Percentiles rank a stretch among this genome's conserved stretches.
Evolutionary conservation across 495 filamentous ascomycete genomes (phyloP).

Genomic region (Xylaria telfairii): DNA sequence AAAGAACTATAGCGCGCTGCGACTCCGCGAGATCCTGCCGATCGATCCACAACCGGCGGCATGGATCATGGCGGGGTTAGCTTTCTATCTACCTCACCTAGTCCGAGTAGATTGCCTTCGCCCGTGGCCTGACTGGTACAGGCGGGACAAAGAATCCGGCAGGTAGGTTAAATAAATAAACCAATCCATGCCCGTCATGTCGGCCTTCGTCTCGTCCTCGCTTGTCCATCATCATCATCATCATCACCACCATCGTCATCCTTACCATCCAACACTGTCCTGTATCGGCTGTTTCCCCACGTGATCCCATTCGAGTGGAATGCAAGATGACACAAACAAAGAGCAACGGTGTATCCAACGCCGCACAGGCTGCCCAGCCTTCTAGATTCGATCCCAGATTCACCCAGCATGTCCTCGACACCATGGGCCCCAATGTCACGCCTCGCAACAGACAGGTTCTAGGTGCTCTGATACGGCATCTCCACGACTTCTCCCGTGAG

Average conservation of each 20-base stretch:
- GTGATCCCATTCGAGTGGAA: constrained; percentile 18
- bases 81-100: constrained; percentile 27
- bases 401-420: constrained; percentile 74
- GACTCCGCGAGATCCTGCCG: constrained; percentile 38
- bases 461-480: constrained; percentile 70
- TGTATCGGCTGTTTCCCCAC: neutral
- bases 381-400: constrained; percentile 73
- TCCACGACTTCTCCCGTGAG: constrained; percentile 85
- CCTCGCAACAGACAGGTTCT: constrained; percentile 71
- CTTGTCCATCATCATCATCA: neutral
- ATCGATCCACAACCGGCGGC: constrained; percentile 36
- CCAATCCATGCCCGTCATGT: constrained; percentile 6
- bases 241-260: neutral
- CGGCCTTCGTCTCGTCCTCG: neutral
- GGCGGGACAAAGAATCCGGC: neutral
- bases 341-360: constrained; percentile 31
- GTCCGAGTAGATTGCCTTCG: constrained; percentile 5
- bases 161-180: constrained; percentile 1
- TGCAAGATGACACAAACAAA: constrained; percentile 30
- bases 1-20: constrained; percentile 22
- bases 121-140: neutral
- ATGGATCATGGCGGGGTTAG: constrained; percentile 37
- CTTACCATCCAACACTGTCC: neutral
- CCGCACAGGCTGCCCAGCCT: constrained; percentile 35
- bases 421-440: constrained; percentile 76